Evolutionary conservation across 179 eudicot genomes (phyloP).

Genomic region (Beta corolliflora): DNA sequence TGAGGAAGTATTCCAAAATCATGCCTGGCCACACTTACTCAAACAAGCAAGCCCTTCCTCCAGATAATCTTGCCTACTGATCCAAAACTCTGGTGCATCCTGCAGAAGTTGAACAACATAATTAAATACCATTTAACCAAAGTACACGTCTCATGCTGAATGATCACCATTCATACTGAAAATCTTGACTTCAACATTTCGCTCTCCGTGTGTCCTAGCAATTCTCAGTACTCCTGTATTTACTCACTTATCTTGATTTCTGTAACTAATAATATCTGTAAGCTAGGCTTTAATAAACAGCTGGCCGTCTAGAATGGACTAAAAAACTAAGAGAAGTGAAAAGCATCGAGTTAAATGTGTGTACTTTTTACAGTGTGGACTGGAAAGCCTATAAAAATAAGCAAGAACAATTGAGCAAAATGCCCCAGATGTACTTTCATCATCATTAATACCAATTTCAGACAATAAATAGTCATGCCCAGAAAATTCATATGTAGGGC

Average conservation of each 20-base stretch:
- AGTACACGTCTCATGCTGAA: not conserved
- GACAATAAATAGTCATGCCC: not conserved
- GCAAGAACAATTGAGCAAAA: not conserved
- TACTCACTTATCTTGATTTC: not conserved
- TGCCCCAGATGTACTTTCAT: not conserved
- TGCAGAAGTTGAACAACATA: conserved; percentile 33
- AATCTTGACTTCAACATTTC: not conserved
- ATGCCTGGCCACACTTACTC: conserved; percentile 84
- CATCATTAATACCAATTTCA: not conserved
- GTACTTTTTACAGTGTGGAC: no score
- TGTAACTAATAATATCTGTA: not conserved
- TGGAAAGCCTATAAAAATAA: not conserved
- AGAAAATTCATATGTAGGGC: not conserved
- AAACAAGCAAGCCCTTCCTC: conserved; percentile 92
- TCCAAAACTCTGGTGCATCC: conserved; percentile 99
- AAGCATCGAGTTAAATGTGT: not conserved
- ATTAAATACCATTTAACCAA: not conserved
- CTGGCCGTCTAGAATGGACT: not conserved
- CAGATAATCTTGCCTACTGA: conserved; percentile 82
- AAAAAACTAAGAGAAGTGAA: not conserved
- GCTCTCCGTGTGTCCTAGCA: not conserved
- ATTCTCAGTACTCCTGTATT: not conserved
- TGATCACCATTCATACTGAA: not conserved
- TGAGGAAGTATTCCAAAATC: conserved; percentile 15
- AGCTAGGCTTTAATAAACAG: not conserved